Conservation (phyloP, 1,284 basidiomycete genomes). For the Sutorius eximius region DNA sequence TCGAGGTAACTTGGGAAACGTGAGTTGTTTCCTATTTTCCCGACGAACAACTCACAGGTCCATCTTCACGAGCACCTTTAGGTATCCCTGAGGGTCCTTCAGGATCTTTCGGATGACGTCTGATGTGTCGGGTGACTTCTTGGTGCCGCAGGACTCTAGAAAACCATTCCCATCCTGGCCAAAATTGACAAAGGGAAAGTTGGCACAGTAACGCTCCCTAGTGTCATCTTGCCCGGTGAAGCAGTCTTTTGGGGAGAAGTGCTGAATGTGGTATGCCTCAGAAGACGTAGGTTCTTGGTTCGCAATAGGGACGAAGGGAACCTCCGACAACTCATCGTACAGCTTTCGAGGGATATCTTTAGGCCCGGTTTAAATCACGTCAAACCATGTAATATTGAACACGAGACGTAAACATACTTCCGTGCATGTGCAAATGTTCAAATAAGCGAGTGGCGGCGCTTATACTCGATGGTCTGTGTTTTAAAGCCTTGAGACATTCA, state of each 20-base stretch:
- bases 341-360: conserved; percentile 10
- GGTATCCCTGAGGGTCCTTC: conserved; percentile 19
- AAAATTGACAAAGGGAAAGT: conserved; percentile 28
- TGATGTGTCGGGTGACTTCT: conserved; percentile 20
- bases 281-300: background rate
- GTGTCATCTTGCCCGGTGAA: conserved; percentile 13
- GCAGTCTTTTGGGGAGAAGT: conserved; percentile 22
- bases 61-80: conserved; percentile 1
- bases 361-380: conserved; percentile 2
- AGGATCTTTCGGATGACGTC: conserved; percentile 24
- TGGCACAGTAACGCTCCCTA: conserved; percentile 13
- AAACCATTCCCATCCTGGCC: conserved; percentile 21
- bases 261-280: background rate
- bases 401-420: conserved; percentile 21
- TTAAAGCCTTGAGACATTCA: conserved; percentile 1
- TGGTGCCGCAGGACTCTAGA: conserved; percentile 22
- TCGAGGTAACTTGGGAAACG: conserved; percentile 17
- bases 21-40: conserved; percentile 8
- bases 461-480: conserved; percentile 1
- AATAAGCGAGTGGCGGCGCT: conserved; percentile 17
- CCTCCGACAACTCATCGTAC: conserved; percentile 5
- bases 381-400: background rate
- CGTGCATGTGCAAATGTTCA: conserved; percentile 13
- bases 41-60: conserved; percentile 7
- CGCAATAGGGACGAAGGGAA: conserved; percentile 19